A percentile compares a stretch with the other conserved stretches of the same genome.
Evolutionary conservation across 202 grass and related monocot genomes (phyloP).

Genomic region (Zoysia matrella): DNA sequence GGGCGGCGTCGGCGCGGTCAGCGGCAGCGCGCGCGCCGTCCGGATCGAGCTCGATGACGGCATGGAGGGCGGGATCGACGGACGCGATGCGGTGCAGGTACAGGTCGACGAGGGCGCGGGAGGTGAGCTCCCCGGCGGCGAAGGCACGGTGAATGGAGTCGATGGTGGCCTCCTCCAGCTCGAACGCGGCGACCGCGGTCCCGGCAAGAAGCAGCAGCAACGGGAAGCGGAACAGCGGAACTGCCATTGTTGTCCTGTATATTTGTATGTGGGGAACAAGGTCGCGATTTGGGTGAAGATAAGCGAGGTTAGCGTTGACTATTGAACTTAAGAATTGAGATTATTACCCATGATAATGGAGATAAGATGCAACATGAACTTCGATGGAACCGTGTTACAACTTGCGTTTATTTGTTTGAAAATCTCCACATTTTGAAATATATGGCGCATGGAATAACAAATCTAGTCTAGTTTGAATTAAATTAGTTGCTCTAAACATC

Average conservation of each 20-base stretch:
- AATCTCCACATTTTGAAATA: too few relatives aligned
- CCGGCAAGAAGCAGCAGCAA: slow-evolving; percentile 16
- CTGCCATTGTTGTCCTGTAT: not conserved
- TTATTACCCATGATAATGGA: too few relatives aligned
- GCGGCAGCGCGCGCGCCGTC: slow-evolving; percentile 47
- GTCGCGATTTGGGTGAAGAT: not conserved
- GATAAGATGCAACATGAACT: too few relatives aligned
- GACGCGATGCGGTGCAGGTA: slow-evolving; percentile 58
- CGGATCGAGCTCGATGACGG: slow-evolving; percentile 73
- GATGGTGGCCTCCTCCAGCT: slow-evolving; percentile 65
- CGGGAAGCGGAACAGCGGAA: not conserved
- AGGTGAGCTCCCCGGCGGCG: slow-evolving; percentile 60
- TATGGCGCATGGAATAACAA: too few relatives aligned
- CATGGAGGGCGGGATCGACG: slow-evolving; percentile 64
- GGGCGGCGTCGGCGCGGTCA: slow-evolving; percentile 44
- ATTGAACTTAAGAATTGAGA: not conserved
- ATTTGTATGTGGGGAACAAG: not conserved
- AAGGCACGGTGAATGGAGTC: slow-evolving; percentile 64
- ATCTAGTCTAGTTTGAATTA: too few relatives aligned
- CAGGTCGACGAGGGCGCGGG: slow-evolving; percentile 57
- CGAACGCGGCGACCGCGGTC: slow-evolving; percentile 34
- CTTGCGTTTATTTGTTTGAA: too few relatives aligned
- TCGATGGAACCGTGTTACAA: too few relatives aligned
- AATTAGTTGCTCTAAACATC: too few relatives aligned
- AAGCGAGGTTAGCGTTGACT: not conserved